Percentiles rank a stretch among this genome's conserved stretches.
phyloP scores from a whole-genome alignment of 2,329 filamentous ascomycete genomes.

The Drechslerella dactyloides region DNA sequence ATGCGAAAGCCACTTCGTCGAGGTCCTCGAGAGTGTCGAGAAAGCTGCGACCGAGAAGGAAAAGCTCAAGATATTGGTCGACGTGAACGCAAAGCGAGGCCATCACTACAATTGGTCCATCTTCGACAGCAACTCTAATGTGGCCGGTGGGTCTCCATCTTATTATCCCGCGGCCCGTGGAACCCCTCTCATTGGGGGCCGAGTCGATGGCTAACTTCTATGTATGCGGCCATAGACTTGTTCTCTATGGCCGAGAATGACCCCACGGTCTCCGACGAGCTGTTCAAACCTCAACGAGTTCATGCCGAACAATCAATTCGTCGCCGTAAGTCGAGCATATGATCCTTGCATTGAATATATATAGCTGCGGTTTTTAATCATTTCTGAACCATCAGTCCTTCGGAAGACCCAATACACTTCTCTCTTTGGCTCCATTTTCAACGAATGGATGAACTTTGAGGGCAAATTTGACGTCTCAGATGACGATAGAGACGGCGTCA shows the following conservation, averaged over 20 bases:
- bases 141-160: conserved; percentile 11
- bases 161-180: neutral
- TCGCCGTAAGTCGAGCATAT: conserved; percentile 6
- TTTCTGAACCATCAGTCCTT: conserved; percentile 8
- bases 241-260: conserved; percentile 26
- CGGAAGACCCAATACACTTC: conserved; percentile 42
- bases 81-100: conserved; percentile 21
- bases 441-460: conserved; percentile 50
- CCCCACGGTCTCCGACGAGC: conserved; percentile 33
- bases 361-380: neutral
- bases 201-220: neutral
- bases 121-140: conserved; percentile 15
- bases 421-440: conserved; percentile 43
- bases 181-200: neutral
- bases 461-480: conserved; percentile 26
- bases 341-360: neutral
- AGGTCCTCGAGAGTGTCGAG: conserved; percentile 22
- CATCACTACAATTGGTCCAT: conserved; percentile 1
- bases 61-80: conserved; percentile 29
- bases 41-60: conserved; percentile 30
- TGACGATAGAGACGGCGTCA: conserved; percentile 37
- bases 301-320: conserved; percentile 20
- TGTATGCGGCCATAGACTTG: conserved; percentile 9
- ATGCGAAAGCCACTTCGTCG: conserved; percentile 15
- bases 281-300: conserved; percentile 30